phyloP scores from a whole-genome alignment of 2,329 filamentous ascomycete genomes.

The Golovinomyces cichoracearum region DNA sequence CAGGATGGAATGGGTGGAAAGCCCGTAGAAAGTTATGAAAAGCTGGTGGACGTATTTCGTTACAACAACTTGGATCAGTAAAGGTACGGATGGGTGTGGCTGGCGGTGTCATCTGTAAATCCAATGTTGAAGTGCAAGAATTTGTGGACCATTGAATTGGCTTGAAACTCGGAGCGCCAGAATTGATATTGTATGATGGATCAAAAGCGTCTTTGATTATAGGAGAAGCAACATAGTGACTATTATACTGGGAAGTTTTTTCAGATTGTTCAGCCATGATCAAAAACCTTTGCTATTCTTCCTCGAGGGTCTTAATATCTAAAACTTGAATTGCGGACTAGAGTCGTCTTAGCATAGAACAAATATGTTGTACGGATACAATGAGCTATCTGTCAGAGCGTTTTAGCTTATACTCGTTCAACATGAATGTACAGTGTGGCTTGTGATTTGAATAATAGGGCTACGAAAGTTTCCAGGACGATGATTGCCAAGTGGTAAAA shows the following conservation, averaged over 20 bases:
- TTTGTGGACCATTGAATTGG: background rate
- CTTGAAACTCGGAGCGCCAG: background rate
- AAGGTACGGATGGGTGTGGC: slow-evolving; percentile 44
- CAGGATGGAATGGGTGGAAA: slow-evolving; percentile 75
- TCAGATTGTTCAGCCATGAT: background rate
- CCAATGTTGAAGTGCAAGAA: background rate
- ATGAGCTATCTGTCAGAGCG: too few relatives aligned
- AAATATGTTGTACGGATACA: too few relatives aligned
- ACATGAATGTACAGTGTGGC: too few relatives aligned
- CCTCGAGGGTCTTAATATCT: too few relatives aligned
- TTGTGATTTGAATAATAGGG: too few relatives aligned
- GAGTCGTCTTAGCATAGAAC: too few relatives aligned
- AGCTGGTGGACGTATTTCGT: slow-evolving; percentile 24
- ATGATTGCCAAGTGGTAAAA: too few relatives aligned
- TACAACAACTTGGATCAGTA: too few relatives aligned
- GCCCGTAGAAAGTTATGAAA: slow-evolving; percentile 91
- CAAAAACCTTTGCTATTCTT: background rate
- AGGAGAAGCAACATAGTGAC: too few relatives aligned
- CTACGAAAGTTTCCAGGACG: too few relatives aligned
- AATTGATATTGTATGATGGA: background rate
- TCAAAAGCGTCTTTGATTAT: background rate
- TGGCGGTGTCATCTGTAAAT: slow-evolving; percentile 47
- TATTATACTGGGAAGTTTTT: background rate
- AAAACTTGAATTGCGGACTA: too few relatives aligned
- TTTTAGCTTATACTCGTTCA: too few relatives aligned